These are phyloP conservation scores for Sporothrix globosa DNA, from an alignment of 2,329 filamentous ascomycete genomes.

Conservation along the genomic window DNA sequence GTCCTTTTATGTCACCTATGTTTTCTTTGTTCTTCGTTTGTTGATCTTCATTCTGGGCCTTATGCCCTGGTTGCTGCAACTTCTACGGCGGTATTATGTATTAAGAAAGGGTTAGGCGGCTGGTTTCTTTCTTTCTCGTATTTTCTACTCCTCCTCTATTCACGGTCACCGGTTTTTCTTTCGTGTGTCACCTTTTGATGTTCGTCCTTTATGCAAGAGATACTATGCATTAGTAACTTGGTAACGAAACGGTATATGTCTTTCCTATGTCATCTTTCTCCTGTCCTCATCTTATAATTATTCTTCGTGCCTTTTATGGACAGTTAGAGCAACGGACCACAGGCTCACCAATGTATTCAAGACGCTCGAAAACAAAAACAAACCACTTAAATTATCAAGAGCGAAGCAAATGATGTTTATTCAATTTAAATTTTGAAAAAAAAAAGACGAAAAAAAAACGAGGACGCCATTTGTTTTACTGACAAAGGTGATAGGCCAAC, in stretches of 20 bases:
- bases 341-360: slow-evolving; percentile 18
- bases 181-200: background rate
- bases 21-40: background rate
- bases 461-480: background rate
- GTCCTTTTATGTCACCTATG: background rate
- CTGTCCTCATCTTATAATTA: background rate
- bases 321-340: background rate
- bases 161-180: background rate
- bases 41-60: background rate
- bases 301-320: slow-evolving; percentile 16
- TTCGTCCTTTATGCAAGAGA: slow-evolving; percentile 6
- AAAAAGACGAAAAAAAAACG: background rate
- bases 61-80: background rate
- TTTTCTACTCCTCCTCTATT: background rate
- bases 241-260: slow-evolving; percentile 21
- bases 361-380: background rate
- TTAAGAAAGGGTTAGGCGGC: slow-evolving; percentile 17
- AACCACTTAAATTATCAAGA: background rate
- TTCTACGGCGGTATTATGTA: background rate
- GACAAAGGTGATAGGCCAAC: background rate
- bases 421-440: too few species aligned
- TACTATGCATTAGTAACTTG: slow-evolving; percentile 9
- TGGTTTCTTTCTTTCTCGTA: slow-evolving; percentile 6
- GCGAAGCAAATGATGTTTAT: background rate
- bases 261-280: slow-evolving; percentile 19